Base-by-base conservation (phyloP, 768 basidiomycete genomes). In the Austroboletus eburneus region DNA sequence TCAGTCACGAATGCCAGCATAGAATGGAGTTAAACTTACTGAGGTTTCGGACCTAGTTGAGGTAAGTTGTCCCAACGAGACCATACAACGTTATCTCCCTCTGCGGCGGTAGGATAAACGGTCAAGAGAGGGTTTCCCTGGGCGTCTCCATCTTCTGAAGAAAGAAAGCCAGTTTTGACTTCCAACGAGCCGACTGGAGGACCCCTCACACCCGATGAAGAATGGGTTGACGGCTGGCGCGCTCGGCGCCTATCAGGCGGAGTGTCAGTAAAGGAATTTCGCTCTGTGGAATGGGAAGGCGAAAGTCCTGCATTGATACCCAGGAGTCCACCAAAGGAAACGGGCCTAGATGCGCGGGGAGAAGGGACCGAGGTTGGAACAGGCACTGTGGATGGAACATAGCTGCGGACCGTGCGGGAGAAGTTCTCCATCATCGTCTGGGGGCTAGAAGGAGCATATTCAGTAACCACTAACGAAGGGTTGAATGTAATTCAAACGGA, bases 311-410 rank as follows among this genome's bases (percentile, higher is more conserved):
- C 16, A 30, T 67, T 61, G 8, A 61, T 35, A 20, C 54, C 54
- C 51, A 73, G 66, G 53, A 74, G 75, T 34, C 57, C 71, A 14
- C 76, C 77, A 42, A 73, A 75, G 0, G 72, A 74, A 23, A 76
- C 57, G 1, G 76, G 78, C 12, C 70, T 66, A 5, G 78, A 78
- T 21, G 79, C 71, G 13, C 71, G 69, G 1, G 76, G 74, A 16
- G 77, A 71, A 14, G 78, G 75, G 1, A 68, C 63, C 2, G 76
- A 71, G 2, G 68, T 61, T 1, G 78, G 72, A 23, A 79, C 72
- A 13, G 75, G 67, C 42, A 79, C 75, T 8, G 75, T 73, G 16
- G 73, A 68, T 4, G 78, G 80, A 8, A 79, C 74, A 45, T 81
- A 81, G 50, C 67, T 72, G 38, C 78, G 75, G 22, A 81, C 66